Evolutionary conservation across 2,329 filamentous ascomycete species (phyloP).

Genomic region (Arthroderma uncinatum): DNA sequence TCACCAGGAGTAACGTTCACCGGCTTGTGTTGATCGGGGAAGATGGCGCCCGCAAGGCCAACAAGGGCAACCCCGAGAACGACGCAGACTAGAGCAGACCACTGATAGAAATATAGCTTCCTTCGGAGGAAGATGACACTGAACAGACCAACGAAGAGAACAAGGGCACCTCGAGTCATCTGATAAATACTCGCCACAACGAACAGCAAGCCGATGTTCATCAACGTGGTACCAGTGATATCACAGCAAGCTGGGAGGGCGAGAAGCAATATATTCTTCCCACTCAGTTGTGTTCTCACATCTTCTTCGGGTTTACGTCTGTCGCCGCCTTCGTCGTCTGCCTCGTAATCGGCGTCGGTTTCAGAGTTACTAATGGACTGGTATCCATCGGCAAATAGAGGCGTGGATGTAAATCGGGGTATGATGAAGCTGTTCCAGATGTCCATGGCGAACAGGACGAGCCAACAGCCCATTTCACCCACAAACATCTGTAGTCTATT

Average conservation of each 20-base stretch:
- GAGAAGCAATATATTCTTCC: conserved; percentile 61
- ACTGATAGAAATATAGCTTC: conserved; percentile 76
- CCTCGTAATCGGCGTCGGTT: conserved; percentile 31
- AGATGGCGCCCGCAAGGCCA: conserved; percentile 76
- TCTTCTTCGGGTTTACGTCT: conserved; percentile 45
- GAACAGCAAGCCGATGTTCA: conserved; percentile 91
- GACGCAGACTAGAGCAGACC: conserved; percentile 77
- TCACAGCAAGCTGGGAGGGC: conserved; percentile 85
- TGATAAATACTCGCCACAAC: conserved; percentile 96
- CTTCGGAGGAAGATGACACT: conserved; percentile 81
- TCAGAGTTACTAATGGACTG: conserved; percentile 48
- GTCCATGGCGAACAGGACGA: conserved; percentile 63
- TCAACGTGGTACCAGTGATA: conserved; percentile 86
- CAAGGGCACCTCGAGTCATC: conserved; percentile 91
- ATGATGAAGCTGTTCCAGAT: conserved; percentile 51
- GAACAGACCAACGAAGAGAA: conserved; percentile 91
- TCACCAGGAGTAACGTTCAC: conserved; percentile 19
- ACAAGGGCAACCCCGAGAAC: conserved; percentile 81
- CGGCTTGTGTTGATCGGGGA: conserved; percentile 47
- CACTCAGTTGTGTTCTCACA: conserved; percentile 51
- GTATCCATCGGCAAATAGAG: conserved; percentile 48
- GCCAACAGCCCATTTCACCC: conserved; percentile 91
- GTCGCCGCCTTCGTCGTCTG: conserved; percentile 37
- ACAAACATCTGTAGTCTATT: conserved; percentile 80
- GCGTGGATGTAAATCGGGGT: conserved; percentile 27